phyloP scores from a whole-genome alignment of 495 filamentous ascomycete species.

The Opeltia flavorubescens region DNA sequence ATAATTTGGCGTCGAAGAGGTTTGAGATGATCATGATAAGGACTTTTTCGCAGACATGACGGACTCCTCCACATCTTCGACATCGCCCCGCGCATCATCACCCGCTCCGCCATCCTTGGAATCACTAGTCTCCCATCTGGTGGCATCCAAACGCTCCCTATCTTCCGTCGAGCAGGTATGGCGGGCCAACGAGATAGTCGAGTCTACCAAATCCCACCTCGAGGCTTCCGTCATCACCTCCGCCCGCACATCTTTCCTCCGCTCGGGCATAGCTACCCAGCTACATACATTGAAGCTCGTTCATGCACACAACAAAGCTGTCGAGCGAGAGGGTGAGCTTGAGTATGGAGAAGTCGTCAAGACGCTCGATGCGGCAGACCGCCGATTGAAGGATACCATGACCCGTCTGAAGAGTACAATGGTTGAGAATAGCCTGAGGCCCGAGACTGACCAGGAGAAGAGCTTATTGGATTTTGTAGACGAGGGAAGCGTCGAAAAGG shows the following conservation, averaged over 20 bases:
- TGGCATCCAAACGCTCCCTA: constrained; percentile 80
- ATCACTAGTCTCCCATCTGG: constrained; percentile 63
- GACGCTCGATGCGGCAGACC: constrained; percentile 60
- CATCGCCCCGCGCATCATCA: not conserved
- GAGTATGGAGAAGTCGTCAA: constrained; percentile 52
- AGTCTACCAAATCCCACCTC: constrained; percentile 54
- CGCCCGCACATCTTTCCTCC: constrained; percentile 65
- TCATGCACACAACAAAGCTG: constrained; percentile 26
- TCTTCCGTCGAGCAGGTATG: constrained; percentile 74
- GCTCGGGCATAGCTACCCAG: constrained; percentile 59
- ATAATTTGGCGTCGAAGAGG: too few species aligned
- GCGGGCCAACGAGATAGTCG: constrained; percentile 79
- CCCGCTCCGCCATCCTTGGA: constrained; percentile 36
- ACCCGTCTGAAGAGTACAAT: constrained; percentile 51
- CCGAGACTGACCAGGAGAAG: constrained; percentile 48
- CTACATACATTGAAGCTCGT: constrained; percentile 53
- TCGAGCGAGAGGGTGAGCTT: constrained; percentile 28
- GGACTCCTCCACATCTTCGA: not conserved
- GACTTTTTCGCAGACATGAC: too few species aligned
- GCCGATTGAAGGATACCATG: constrained; percentile 56
- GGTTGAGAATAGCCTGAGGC: constrained; percentile 62
- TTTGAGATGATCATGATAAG: not conserved
- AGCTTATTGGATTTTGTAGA: constrained; percentile 85
- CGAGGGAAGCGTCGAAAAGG: constrained; percentile 55
- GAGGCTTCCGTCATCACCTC: constrained; percentile 67